Evolutionary conservation across 2,329 filamentous ascomycete species (phyloP).

Genomic region (Monosporascus cannonballus): DNA sequence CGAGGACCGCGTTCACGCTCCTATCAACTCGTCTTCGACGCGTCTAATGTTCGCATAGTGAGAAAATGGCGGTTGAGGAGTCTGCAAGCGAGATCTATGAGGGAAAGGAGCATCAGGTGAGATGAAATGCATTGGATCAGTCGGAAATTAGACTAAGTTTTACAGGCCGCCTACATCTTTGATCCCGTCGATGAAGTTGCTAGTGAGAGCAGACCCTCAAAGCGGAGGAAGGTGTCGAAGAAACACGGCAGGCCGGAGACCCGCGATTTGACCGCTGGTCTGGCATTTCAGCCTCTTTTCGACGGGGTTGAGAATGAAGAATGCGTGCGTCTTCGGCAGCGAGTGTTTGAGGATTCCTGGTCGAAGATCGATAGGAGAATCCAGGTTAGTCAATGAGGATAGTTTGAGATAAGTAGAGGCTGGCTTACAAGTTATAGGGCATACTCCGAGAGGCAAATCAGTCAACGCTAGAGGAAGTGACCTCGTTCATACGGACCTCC

Average conservation of each 20-base stretch:
- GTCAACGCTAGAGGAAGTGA: slow-evolving; percentile 53
- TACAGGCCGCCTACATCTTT: slow-evolving; percentile 58
- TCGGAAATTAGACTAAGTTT: neutral
- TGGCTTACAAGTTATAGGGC: slow-evolving; percentile 28
- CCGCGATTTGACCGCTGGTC: slow-evolving; percentile 6
- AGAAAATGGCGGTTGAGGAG: slow-evolving; percentile 18
- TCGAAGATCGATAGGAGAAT: slow-evolving; percentile 56
- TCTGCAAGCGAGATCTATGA: slow-evolving; percentile 16
- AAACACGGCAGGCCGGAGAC: slow-evolving; percentile 21
- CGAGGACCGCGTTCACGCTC: neutral
- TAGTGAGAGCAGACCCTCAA: slow-evolving; percentile 38
- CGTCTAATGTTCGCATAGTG: neutral
- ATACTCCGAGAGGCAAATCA: slow-evolving; percentile 56
- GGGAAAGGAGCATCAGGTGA: slow-evolving; percentile 26
- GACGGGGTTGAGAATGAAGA: slow-evolving; percentile 45
- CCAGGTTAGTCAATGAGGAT: slow-evolving; percentile 35
- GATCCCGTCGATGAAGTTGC: slow-evolving; percentile 38
- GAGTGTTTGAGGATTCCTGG: slow-evolving; percentile 61
- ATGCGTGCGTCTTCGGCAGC: slow-evolving; percentile 47
- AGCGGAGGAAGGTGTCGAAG: slow-evolving; percentile 50
- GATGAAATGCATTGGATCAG: neutral
- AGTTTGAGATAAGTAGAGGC: neutral
- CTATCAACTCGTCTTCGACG: neutral
- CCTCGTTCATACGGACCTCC: slow-evolving; percentile 44
- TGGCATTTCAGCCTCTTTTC: slow-evolving; percentile 46